Base-by-base conservation (phyloP, 1,284 basidiomycete genomes). In the Peniophora sp. region DNA sequence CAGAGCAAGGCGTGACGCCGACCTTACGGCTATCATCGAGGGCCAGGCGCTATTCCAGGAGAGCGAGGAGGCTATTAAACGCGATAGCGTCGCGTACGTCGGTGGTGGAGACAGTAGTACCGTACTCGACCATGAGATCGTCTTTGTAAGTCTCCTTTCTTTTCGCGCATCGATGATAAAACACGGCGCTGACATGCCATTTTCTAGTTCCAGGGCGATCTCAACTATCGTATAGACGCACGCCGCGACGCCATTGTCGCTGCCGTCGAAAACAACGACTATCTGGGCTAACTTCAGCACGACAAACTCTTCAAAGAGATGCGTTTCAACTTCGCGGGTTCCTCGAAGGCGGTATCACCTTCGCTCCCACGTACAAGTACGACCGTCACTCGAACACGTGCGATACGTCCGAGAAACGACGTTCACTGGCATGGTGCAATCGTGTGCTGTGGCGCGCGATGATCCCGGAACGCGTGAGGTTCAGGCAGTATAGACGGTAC, bases 371-470 rank as follows among this genome's bases (percentile, higher is more conserved):
- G 17, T 99, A 98, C 81, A 98, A 98, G 69, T 98, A 97, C 69
- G 91, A 97, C 64, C 81, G 78, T 1, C 72, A 78, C 3, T 84
- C 89, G 5, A 66, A 79, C 61, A 78, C 83, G 54, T 99, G 91
- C 63, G 96, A 99, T 64, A 74, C 85, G 2, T 91, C 87, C 1
- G 91, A 92, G 63, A 98, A 98, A 66, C 78, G 80, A 20, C 81
- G 96, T 0, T 78, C 85, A 8, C 96, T 95, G 0, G 92, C 95
- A 0, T 98, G 95, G 93, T 99, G 96, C 67, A 96, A 99, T 66
- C 83, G 96, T 6, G 81, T 98, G 20, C 70, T 98, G 38, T 97
- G 88, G 81, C 79, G 83, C n/a, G 75, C 81, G 34, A 72, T 76
- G 3, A 77, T 78, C 10, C 69, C 75, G 11, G 69, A 65, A 24